These are phyloP conservation scores for Marasmius sp. DNA, from an alignment of 1,284 basidiomycete genomes.

Conservation along the genomic window DNA sequence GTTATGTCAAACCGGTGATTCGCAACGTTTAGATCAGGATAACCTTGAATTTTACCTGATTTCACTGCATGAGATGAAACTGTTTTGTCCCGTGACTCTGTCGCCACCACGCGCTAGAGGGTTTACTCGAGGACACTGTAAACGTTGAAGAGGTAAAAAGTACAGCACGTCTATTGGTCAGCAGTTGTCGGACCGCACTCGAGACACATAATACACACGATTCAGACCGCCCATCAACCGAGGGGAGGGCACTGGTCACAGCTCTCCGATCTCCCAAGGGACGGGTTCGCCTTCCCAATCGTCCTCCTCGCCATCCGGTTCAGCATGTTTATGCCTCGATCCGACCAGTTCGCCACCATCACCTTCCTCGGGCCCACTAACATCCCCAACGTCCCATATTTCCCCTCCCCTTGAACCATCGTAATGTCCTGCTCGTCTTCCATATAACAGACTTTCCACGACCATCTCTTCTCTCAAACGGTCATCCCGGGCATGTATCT, in stretches of 20 bases:
- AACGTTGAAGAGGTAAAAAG: neutral
- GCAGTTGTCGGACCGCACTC: slow-evolving; percentile 37
- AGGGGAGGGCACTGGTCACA: slow-evolving; percentile 38
- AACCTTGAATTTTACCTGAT: neutral
- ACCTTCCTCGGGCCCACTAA: slow-evolving; percentile 40
- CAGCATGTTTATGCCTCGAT: slow-evolving; percentile 27
- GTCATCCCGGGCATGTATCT: slow-evolving; percentile 34
- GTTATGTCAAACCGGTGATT: neutral
- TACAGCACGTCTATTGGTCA: neutral
- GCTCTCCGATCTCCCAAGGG: slow-evolving; percentile 74
- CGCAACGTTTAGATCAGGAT: neutral
- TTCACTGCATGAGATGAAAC: neutral
- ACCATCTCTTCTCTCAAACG: slow-evolving; percentile 48
- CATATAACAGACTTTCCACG: slow-evolving; percentile 59
- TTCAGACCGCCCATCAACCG: neutral
- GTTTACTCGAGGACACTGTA: neutral
- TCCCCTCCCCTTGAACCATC: slow-evolving; percentile 64
- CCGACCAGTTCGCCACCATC: slow-evolving; percentile 28
- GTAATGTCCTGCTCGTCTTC: slow-evolving; percentile 54
- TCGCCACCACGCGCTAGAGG: neutral
- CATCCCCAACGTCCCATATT: slow-evolving; percentile 77
- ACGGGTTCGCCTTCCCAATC: slow-evolving; percentile 82
- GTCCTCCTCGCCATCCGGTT: slow-evolving; percentile 48
- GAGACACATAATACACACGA: slow-evolving; percentile 22
- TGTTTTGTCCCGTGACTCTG: no score